Evolutionary conservation across 805 yeast species (phyloP).

Genomic region (Cyberlindnera veronae): DNA sequence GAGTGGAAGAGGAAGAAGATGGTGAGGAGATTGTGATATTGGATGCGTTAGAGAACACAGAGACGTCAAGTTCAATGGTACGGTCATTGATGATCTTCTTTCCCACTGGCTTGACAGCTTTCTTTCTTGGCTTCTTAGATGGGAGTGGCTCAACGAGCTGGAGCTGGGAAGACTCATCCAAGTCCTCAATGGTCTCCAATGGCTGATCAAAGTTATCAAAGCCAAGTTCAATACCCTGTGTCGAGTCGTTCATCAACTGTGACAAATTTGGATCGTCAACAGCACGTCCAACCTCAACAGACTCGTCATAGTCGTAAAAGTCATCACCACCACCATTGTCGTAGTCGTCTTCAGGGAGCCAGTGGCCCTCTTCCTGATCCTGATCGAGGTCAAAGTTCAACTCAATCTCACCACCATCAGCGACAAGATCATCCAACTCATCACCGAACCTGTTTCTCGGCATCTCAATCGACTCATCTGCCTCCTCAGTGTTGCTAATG

Average conservation of each 20-base stretch:
- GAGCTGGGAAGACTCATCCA: slow-evolving; percentile 7
- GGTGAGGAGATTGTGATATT: slow-evolving; percentile 7
- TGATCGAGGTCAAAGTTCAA: slow-evolving; percentile 40
- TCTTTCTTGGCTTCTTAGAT: slow-evolving; percentile 9
- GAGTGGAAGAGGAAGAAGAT: neutral
- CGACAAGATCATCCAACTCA: slow-evolving; percentile 28
- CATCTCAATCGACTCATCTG: slow-evolving; percentile 61
- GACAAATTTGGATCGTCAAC: slow-evolving; percentile 22
- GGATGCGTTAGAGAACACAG: slow-evolving; percentile 18
- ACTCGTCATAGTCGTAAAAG: slow-evolving; percentile 28
- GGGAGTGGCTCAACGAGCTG: slow-evolving; percentile 9
- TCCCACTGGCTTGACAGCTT: slow-evolving; percentile 9
- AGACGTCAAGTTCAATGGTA: slow-evolving; percentile 25
- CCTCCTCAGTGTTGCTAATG: slow-evolving; percentile 25
- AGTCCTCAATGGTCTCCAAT: slow-evolving; percentile 21
- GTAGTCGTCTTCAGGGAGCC: slow-evolving; percentile 3
- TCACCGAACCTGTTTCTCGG: slow-evolving; percentile 47
- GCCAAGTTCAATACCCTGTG: slow-evolving; percentile 14
- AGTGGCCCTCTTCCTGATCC: slow-evolving; percentile 9
- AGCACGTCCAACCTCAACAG: slow-evolving; percentile 29
- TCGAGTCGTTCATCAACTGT: slow-evolving; percentile 10
- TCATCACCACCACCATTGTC: slow-evolving; percentile 5
- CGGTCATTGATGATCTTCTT: slow-evolving; percentile 24
- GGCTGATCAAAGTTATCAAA: slow-evolving; percentile 17
- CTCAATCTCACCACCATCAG: slow-evolving; percentile 52